phyloP scores from a whole-genome alignment of 495 filamentous ascomycete species.

The Neurospora sp. region DNA sequence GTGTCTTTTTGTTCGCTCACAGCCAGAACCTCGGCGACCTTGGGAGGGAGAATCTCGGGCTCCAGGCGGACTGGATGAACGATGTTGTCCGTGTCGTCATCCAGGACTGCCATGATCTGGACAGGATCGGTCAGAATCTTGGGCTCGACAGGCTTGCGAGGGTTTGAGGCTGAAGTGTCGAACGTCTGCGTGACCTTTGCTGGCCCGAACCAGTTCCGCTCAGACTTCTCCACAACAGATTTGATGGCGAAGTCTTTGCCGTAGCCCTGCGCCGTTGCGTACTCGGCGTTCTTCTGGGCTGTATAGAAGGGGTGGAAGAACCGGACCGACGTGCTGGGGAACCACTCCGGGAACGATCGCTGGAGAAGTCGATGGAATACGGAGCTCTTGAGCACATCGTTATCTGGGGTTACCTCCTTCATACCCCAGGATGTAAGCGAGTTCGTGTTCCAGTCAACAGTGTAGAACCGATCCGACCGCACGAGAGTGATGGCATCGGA shows the following conservation, averaged over 20 bases:
- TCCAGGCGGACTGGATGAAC: slow-evolving; percentile 7
- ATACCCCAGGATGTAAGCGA: slow-evolving; percentile 71
- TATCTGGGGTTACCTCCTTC: slow-evolving; percentile 59
- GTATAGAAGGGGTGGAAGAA: slow-evolving; percentile 57
- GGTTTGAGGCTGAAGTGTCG: slow-evolving; percentile 1
- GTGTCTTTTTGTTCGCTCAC: not conserved
- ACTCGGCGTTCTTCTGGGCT: slow-evolving; percentile 46
- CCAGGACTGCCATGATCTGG: not conserved
- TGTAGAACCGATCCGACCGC: slow-evolving; percentile 74
- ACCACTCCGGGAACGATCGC: slow-evolving; percentile 60
- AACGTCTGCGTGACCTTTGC: not conserved
- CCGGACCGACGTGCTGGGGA: slow-evolving; percentile 62
- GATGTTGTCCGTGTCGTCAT: not conserved
- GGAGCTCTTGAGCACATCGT: slow-evolving; percentile 58
- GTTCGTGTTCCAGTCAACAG: slow-evolving; percentile 53
- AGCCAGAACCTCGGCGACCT: slow-evolving; percentile 1
- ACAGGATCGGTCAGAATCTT: not conserved
- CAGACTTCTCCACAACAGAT: not conserved
- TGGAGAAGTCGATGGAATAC: slow-evolving; percentile 66
- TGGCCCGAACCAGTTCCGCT: not conserved
- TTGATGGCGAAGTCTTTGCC: slow-evolving; percentile 48
- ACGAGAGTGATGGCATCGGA: slow-evolving; percentile 74
- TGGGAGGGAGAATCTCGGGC: not conserved
- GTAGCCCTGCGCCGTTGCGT: slow-evolving; percentile 54
- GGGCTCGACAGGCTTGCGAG: not conserved